A percentile compares a stretch with the other conserved stretches of the same genome.
Evolutionary conservation across 1,284 basidiomycete species (phyloP).

Genomic region (Marasmius tenuissimus): DNA sequence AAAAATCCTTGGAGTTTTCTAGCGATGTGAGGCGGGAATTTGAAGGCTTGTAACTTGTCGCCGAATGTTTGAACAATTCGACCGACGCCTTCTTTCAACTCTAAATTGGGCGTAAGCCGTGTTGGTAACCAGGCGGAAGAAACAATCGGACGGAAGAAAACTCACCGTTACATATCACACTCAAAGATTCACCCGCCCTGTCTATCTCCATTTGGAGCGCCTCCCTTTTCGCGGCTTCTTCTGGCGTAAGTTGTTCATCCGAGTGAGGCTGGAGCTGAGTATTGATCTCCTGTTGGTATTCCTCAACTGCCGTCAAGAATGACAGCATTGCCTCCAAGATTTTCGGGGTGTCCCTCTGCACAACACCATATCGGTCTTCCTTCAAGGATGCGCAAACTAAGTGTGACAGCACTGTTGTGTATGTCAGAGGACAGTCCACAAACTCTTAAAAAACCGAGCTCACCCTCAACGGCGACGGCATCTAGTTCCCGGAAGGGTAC

Average conservation of each 20-base stretch:
- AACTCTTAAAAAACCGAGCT: constrained; percentile 16
- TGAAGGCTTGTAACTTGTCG: constrained; percentile 72
- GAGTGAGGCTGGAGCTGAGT: constrained; percentile 24
- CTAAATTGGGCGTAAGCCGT: constrained; percentile 35
- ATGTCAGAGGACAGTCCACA: neutral
- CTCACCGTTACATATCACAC: constrained; percentile 62
- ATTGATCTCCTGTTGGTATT: constrained; percentile 49
- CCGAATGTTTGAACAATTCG: constrained; percentile 75
- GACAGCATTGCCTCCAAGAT: constrained; percentile 74
- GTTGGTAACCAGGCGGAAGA: neutral
- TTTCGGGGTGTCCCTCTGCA: constrained; percentile 80
- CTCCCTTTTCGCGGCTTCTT: constrained; percentile 36
- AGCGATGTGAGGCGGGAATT: constrained; percentile 67
- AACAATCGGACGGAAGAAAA: constrained; percentile 12
- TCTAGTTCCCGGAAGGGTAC: constrained; percentile 62
- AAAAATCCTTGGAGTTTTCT: constrained; percentile 69
- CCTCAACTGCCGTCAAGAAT: constrained; percentile 66
- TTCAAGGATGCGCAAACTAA: constrained; percentile 71
- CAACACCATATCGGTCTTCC: constrained; percentile 81
- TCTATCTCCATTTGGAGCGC: constrained; percentile 43
- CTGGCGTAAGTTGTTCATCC: constrained; percentile 31
- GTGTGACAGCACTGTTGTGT: constrained; percentile 61
- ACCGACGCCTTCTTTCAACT: constrained; percentile 65
- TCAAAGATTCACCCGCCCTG: constrained; percentile 52
- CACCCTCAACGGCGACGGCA: constrained; percentile 58